A percentile compares a stretch with the other conserved stretches of the same genome.
Evolutionary conservation across 2,329 filamentous ascomycete species (phyloP).

Genomic region (Exophiala bonariae): DNA sequence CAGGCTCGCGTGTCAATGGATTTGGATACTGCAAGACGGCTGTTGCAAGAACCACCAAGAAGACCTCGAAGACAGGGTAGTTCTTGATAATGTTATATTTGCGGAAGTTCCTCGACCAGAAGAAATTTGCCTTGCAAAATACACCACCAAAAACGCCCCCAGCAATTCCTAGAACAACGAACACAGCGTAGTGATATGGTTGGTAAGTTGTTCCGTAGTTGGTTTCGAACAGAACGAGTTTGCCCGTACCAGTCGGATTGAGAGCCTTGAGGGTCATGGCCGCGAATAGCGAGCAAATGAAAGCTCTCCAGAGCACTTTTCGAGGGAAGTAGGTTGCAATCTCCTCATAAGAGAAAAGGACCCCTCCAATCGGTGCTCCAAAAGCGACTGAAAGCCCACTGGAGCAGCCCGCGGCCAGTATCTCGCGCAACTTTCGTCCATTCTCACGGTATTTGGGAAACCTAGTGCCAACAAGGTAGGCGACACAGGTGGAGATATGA

Average conservation of each 20-base stretch:
- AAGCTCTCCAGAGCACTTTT: constrained; percentile 60
- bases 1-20: constrained; percentile 54
- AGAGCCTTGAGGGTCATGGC: constrained; percentile 57
- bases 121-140: constrained; percentile 60
- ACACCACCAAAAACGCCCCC: constrained; percentile 61
- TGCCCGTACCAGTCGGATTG: constrained; percentile 62
- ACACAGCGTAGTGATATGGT: constrained; percentile 57
- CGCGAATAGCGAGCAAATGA: constrained; percentile 58
- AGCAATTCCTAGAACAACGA: constrained; percentile 55
- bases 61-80: constrained; percentile 57
- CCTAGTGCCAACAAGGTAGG: constrained; percentile 52
- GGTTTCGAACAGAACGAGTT: constrained; percentile 62
- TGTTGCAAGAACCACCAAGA: constrained; percentile 54
- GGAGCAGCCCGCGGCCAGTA: constrained; percentile 59
- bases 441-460: constrained; percentile 61
- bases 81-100: constrained; percentile 53
- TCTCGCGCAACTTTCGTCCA: constrained; percentile 58
- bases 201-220: constrained; percentile 58
- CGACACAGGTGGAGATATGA: constrained; percentile 60
- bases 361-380: constrained; percentile 62
- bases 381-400: constrained; percentile 62
- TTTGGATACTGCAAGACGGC: constrained; percentile 59
- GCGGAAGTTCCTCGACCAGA: constrained; percentile 58
- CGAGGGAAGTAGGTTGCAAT: constrained; percentile 62
- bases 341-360: constrained; percentile 62